Base-by-base conservation (phyloP, 495 filamentous ascomycete genomes). In the Aspergillus diversus region DNA sequence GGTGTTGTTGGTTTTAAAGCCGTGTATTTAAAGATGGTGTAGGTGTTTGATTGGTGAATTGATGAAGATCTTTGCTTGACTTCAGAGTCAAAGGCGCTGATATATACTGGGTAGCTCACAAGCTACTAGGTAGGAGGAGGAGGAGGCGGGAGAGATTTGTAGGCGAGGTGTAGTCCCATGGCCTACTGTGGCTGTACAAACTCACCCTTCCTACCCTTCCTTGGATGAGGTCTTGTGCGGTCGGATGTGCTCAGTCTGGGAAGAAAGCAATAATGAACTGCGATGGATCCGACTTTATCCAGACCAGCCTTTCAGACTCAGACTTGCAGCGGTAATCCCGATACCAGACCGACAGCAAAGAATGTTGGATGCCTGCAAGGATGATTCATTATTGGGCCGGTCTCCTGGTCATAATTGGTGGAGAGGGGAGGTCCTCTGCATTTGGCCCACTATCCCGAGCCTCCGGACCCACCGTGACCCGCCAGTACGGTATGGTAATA, bases 301-400 rank as follows among this genome's bases (percentile, higher is more conserved):
- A 27, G 21, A 27, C 21, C 21, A 27, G 21, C 21, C 21, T 27
- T 27, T 27, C 21, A 27, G 21, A 27, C 21, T 27, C 2, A 2
- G 1, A 27, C 21, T 27, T 27, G 21, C 21, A 27, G 21, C 21
- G 21, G 21, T 27, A 27, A 27, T 27, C 1, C 21, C 2, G 21
- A 27, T 27, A 27, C 21, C 21, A 27, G 21, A 27, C 21, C 27
- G n/a, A 50, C 27, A 50, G 27, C 37, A 9, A 9, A 34, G n/a
- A 56, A 55, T 47, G 32, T 33, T 62, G 60, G 60, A 56, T 62
- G 60, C 60, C 60, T 62, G 60, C 60, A 62, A 46, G 52, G 60
- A 56, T 55, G 52, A 51, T 33, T n/a, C 52, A 62, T 62, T 62
- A 62, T 62, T 62, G 59, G 59, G 7, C 17, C 8, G 8, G 0